These are phyloP conservation scores for Russula sp. DNA, from an alignment of 768 basidiomycete species.

Conservation along the genomic window DNA sequence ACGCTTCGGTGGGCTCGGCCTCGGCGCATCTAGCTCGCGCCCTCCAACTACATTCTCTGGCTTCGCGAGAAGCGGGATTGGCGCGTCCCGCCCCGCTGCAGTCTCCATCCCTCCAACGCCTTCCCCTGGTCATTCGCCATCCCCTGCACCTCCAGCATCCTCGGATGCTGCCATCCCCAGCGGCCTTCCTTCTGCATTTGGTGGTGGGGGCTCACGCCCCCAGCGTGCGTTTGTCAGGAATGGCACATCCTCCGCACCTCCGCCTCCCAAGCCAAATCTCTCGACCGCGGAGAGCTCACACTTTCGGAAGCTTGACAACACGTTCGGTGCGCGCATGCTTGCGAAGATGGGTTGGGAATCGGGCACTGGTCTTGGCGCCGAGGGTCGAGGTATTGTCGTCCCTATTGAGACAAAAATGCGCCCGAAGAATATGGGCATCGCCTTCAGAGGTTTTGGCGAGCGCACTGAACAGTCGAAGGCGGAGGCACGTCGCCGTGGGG, in stretches of 20 bases:
- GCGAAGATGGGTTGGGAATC: constrained; percentile 94
- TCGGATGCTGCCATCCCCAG: constrained; percentile 27
- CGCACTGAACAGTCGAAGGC: constrained; percentile 77
- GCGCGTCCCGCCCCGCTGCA: constrained; percentile 29
- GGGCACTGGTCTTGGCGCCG: constrained; percentile 68
- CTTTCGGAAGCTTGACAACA: constrained; percentile 67
- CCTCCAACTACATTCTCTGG: constrained; percentile 25
- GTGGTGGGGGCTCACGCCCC: constrained; percentile 29
- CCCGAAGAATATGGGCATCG: constrained; percentile 82
- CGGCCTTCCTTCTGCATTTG: constrained; percentile 35
- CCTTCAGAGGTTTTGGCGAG: constrained; percentile 81
- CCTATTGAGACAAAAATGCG: constrained; percentile 82
- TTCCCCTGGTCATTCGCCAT: constrained; percentile 32
- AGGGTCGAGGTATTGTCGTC: constrained; percentile 76
- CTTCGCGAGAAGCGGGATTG: constrained; percentile 39
- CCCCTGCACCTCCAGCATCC: constrained; percentile 38
- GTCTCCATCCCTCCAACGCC: constrained; percentile 28
- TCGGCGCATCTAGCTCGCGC: constrained; percentile 26
- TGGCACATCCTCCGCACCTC: constrained; percentile 31
- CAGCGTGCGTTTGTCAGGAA: constrained; percentile 53
- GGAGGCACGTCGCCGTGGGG: constrained; percentile 72
- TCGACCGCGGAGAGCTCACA: constrained; percentile 65
- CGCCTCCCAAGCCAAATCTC: constrained; percentile 46
- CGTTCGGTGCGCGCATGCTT: constrained; percentile 85
- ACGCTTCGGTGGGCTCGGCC: constrained; percentile 41